These are phyloP conservation scores for Gloeophyllum trabeum DNA, from an alignment of 768 basidiomycete genomes.

Conservation along the genomic window DNA sequence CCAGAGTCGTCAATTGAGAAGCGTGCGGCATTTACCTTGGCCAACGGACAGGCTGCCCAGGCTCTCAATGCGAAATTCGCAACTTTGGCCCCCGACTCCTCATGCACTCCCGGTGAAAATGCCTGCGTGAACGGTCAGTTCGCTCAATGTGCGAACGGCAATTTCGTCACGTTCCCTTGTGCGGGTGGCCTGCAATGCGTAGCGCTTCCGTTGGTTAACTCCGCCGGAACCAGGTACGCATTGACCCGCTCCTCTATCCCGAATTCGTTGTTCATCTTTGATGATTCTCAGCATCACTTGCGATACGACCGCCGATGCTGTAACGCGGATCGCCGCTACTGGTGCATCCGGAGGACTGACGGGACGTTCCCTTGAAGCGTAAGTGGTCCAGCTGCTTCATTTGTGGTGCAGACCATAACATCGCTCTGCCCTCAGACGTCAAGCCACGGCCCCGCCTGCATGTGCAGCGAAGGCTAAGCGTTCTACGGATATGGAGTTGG, in stretches of 20 bases:
- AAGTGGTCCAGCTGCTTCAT: too few relatives aligned
- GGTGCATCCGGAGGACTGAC: slow-evolving; percentile 5
- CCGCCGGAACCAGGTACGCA: slow-evolving; percentile 16
- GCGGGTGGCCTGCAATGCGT: slow-evolving; percentile 8
- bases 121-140: slow-evolving; percentile 7
- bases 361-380: too few relatives aligned
- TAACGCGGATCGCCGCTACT: slow-evolving; percentile 1
- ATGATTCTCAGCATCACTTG: slow-evolving; percentile 2
- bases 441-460: too few relatives aligned
- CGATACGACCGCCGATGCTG: slow-evolving; percentile 3
- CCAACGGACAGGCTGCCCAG: slow-evolving; percentile 15
- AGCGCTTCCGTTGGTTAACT: slow-evolving; percentile 19
- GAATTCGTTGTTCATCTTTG: too few relatives aligned
- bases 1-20: too few relatives aligned
- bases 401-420: too few relatives aligned
- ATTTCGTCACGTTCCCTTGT: slow-evolving; percentile 10
- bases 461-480: too few relatives aligned
- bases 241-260: neutral
- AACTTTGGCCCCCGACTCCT: slow-evolving; percentile 13
- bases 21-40: slow-evolving; percentile 18
- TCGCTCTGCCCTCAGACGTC: too few relatives aligned
- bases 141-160: slow-evolving; percentile 11
- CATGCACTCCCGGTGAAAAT: slow-evolving; percentile 21
- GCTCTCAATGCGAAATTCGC: slow-evolving; percentile 13
- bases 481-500: too few relatives aligned